Evolutionary conservation across 139 green algal genomes (phyloP).

Genomic region (Zygnema cylindricum): DNA sequence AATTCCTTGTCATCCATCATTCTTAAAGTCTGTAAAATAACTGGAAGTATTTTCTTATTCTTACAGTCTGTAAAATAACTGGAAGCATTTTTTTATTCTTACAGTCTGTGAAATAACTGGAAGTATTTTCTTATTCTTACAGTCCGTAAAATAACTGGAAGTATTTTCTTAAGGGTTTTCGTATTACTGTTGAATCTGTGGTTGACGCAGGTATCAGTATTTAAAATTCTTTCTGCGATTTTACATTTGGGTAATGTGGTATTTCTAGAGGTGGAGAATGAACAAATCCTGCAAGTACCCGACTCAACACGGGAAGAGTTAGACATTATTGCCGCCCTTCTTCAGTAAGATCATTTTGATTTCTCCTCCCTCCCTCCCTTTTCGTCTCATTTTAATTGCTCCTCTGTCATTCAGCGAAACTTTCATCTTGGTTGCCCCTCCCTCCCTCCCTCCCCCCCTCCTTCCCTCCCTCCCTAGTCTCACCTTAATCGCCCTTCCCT

Average conservation of each 20-base stretch:
- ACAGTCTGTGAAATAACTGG: neutral
- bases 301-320: neutral
- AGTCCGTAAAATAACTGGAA: neutral
- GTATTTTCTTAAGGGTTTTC: neutral
- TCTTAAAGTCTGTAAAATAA: neutral
- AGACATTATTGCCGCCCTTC: neutral
- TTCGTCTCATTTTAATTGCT: too few species aligned
- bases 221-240: slow-evolving; percentile 85
- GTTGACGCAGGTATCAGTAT: slow-evolving; percentile 78
- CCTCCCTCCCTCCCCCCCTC: neutral
- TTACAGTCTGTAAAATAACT: neutral
- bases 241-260: slow-evolving; percentile 85
- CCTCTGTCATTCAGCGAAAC: too few species aligned
- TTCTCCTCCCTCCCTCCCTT: too few species aligned
- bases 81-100: neutral
- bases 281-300: neutral
- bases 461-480: neutral
- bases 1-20: neutral
- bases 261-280: slow-evolving; percentile 31
- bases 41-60: neutral
- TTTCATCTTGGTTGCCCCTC: neutral
- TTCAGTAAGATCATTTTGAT: slow-evolving; percentile 12
- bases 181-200: neutral
- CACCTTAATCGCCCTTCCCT: neutral
- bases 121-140: neutral